phyloP scores from a whole-genome alignment of 495 filamentous ascomycete species.

The Amphirosellinia nigrospora region DNA sequence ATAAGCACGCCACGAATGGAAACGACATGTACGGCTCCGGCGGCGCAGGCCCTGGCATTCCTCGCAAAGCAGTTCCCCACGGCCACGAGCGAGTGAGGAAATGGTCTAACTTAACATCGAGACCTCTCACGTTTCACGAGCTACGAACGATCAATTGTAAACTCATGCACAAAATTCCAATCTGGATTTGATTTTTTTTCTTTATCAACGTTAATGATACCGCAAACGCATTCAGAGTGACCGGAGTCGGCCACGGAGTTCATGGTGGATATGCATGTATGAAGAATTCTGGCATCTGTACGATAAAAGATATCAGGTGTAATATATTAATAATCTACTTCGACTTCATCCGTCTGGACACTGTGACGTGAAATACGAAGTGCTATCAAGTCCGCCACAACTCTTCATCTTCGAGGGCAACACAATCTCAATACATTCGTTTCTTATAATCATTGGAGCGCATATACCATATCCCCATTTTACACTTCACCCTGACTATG shows the following conservation, averaged over 20 bases:
- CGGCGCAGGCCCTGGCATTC: conserved; percentile 17
- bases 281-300: not conserved
- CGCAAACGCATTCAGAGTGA: not conserved
- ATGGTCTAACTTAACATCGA: conserved; percentile 31
- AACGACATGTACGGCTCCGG: conserved; percentile 16
- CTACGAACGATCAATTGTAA: not conserved
- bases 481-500: not conserved
- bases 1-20: conserved; percentile 8
- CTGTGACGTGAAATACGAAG: no score
- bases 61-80: conserved; percentile 33
- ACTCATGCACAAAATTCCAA: not conserved
- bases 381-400: no score
- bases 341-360: no score
- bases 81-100: conserved; percentile 30
- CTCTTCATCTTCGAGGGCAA: no score
- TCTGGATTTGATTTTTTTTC: not conserved
- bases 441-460: conserved; percentile 14
- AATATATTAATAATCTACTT: not conserved
- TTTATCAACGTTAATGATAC: not conserved
- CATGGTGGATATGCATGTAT: no score
- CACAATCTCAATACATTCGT: not conserved
- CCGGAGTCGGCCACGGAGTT: not conserved
- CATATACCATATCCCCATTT: not conserved
- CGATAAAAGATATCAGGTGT: not conserved
- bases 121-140: not conserved